Conservation (phyloP, 1,139 yeast species). For the Geotrichum citri-aurantii region DNA sequence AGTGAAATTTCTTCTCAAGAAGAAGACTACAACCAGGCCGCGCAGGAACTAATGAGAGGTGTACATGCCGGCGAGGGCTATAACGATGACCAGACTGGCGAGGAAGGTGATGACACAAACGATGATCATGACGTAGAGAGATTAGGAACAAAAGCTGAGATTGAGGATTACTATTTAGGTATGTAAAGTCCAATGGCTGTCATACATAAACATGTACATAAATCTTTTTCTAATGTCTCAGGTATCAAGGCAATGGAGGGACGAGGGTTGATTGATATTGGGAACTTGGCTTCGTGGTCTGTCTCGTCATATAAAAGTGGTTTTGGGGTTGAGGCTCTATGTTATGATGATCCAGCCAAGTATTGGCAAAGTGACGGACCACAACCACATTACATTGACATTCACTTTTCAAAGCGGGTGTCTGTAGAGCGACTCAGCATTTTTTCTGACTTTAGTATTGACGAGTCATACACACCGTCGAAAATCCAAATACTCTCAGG, state of each 20-base stretch:
- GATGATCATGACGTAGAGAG: background rate
- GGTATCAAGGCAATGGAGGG: conserved; percentile 49
- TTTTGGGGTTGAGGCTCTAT: conserved; percentile 59
- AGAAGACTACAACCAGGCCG: background rate
- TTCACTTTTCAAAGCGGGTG: conserved; percentile 77
- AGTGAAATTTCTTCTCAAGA: background rate
- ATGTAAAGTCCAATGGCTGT: background rate
- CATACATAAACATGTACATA: background rate
- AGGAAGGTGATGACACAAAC: background rate
- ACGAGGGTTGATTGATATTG: conserved; percentile 61
- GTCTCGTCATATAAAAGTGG: conserved; percentile 74
- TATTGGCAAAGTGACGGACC: conserved; percentile 97
- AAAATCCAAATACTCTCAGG: conserved; percentile 71
- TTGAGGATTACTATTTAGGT: conserved; percentile 2
- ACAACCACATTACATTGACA: conserved; percentile 80
- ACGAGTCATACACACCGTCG: conserved; percentile 92
- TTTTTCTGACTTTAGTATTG: conserved; percentile 60
- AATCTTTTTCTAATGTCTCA: background rate
- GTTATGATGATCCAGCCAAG: conserved; percentile 67
- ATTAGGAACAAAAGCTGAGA: background rate
- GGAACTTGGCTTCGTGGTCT: conserved; percentile 80
- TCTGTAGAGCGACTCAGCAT: conserved; percentile 63
- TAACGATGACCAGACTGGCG: background rate
- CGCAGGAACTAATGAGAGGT: background rate
- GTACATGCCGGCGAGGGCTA: background rate